Evolutionary conservation across 345 rosid genomes (phyloP).

Genomic region (Eucalyptus sp.): DNA sequence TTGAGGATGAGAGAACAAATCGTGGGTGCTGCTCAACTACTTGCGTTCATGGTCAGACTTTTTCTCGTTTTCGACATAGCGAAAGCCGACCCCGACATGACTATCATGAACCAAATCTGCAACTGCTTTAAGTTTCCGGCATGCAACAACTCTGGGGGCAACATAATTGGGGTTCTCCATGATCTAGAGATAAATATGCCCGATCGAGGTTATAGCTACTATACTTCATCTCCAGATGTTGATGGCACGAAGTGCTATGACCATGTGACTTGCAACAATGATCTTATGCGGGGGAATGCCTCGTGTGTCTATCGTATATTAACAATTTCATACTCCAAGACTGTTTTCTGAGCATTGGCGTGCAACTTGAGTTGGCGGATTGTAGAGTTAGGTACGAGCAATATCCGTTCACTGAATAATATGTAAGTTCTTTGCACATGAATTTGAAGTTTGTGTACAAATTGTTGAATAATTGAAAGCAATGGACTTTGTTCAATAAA

Average conservation of each 20-base stretch:
- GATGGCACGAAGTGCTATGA: background rate
- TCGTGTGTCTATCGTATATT: background rate
- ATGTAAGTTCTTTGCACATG: background rate
- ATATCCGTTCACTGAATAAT: background rate
- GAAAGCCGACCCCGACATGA: background rate
- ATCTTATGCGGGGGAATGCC: background rate
- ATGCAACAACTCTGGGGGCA: background rate
- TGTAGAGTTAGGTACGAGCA: background rate
- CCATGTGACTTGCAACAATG: background rate
- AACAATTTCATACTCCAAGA: background rate
- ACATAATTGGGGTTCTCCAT: background rate
- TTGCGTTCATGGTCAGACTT: background rate
- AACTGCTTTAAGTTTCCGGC: background rate
- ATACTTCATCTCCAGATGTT: background rate
- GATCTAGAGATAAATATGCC: background rate
- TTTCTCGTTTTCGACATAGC: fast-evolving
- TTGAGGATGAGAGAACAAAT: background rate
- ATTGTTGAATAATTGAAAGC: background rate
- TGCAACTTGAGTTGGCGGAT: background rate
- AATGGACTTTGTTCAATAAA: background rate
- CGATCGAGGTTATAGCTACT: background rate
- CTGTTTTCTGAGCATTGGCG: background rate
- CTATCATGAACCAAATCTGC: background rate
- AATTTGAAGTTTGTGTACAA: background rate
- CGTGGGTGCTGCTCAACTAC: background rate